phyloP scores from a whole-genome alignment of 805 yeast species.

The Saturnispora galanensis region DNA sequence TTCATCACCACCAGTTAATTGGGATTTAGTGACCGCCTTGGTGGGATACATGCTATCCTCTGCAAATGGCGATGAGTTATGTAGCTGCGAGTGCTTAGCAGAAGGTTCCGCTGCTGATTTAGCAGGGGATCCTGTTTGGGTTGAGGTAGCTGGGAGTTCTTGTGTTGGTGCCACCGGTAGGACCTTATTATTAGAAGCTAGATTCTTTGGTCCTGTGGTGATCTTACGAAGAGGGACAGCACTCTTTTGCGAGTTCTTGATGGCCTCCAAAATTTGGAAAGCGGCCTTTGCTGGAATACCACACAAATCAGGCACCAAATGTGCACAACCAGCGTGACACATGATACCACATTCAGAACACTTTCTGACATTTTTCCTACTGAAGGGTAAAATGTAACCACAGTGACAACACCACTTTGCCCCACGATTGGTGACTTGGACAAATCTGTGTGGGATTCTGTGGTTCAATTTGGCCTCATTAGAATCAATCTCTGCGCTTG shows the following conservation, averaged over 20 bases:
- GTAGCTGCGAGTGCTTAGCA: background rate
- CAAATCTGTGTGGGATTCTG: conserved; percentile 94
- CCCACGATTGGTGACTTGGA: conserved; percentile 83
- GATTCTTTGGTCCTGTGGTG: too few relatives aligned
- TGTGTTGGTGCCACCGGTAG: background rate
- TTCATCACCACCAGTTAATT: background rate
- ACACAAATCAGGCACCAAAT: conserved; percentile 94
- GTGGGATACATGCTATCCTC: conserved; percentile 16
- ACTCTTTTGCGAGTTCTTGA: conserved; percentile 51
- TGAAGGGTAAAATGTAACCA: conserved; percentile 94
- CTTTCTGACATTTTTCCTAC: conserved; percentile 82
- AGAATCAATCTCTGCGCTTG: conserved; percentile 56
- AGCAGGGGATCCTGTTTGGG: background rate
- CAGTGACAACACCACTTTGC: conserved; percentile 99
- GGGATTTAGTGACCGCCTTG: conserved; percentile 17
- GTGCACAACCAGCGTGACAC: conserved; percentile 90
- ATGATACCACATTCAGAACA: conserved; percentile 91
- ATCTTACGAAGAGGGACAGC: background rate
- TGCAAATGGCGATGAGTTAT: background rate
- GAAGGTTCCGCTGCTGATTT: background rate
- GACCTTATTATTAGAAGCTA: background rate
- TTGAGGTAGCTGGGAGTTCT: background rate
- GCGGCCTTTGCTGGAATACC: conserved; percentile 99
- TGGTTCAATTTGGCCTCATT: conserved; percentile 83
- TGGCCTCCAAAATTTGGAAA: conserved; percentile 74